Base-by-base conservation (phyloP, 345 rosid species). In the Citrus sp. region DNA sequence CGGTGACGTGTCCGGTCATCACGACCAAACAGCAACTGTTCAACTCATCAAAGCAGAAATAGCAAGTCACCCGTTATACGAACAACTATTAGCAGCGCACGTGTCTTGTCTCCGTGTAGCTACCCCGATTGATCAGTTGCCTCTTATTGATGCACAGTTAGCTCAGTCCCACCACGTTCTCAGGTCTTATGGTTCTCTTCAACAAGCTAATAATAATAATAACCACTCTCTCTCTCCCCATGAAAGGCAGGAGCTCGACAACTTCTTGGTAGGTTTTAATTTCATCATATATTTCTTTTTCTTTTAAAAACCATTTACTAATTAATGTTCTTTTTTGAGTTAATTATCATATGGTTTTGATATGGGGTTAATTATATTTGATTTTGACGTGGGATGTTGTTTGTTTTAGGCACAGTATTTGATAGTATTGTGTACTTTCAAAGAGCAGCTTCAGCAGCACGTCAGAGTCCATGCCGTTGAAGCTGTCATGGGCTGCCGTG, bases 401-500 rank as follows among this genome's bases (percentile, higher is more conserved):
- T 77, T 40, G 40, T 66, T 68, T 30, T 84, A 95, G 99, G 94
- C 92, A 72, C 99, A 95, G 75, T 93, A 95, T 86, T 81, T 95
- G 90, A 87, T 93, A 85, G 90, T 95, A 76, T 73, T 95, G 82
- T 95, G 99, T 87, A 89, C 89, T 77, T 95, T 95, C 89, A 95
- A 93, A 85, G 99, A 95, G 71, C 99, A 95, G 87, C 96, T 95
- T 25, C 99, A 95, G 76, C 99, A 95, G 65, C 99, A 95, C 83
- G 99, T 95, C 84, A 88, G 98, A 83, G 95, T 95, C 77, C 97
- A 95, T 76, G 99, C 99, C 84, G 97, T 95, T 61, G 99, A 95
- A 84, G 99, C 98, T 54, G 98, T 95, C 78, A 95, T 93, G 99
- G 94, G 92, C 80, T 93, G 99, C 90, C 99, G 99, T 78, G 98